Percentiles rank a stretch among this genome's conserved stretches.
Evolutionary conservation across 768 basidiomycete genomes (phyloP).

Genomic region (Hebeloma cylindrosporum): DNA sequence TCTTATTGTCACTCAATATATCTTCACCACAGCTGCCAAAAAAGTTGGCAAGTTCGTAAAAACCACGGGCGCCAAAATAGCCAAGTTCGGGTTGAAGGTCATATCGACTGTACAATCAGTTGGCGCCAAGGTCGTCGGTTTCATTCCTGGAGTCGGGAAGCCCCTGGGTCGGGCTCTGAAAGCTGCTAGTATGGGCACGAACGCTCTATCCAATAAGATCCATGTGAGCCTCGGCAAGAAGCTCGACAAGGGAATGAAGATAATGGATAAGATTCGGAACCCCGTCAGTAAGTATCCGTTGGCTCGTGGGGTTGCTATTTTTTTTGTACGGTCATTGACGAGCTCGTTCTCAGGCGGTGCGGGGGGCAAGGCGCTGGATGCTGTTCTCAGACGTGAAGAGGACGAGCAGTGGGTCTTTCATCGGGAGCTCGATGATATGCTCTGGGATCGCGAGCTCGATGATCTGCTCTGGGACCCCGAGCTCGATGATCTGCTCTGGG

Average conservation of each 20-base stretch:
- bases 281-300: not conserved
- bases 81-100: slow-evolving; percentile 9
- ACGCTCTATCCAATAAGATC: slow-evolving; percentile 8
- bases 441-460: too few species aligned
- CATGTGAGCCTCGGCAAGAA: slow-evolving; percentile 9
- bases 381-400: too few species aligned
- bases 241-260: slow-evolving; percentile 7
- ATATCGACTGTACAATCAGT: slow-evolving; percentile 6
- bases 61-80: slow-evolving; percentile 7
- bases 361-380: too few species aligned
- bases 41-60: slow-evolving; percentile 10
- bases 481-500: too few species aligned
- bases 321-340: too few species aligned
- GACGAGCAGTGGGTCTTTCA: too few species aligned
- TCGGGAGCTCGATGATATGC: too few species aligned
- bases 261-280: slow-evolving; percentile 1
- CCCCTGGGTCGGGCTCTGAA: slow-evolving; percentile 6
- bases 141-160: slow-evolving; percentile 13
- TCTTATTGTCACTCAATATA: too few species aligned
- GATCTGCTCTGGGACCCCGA: too few species aligned
- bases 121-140: slow-evolving; percentile 7
- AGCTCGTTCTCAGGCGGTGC: too few species aligned
- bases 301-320: too few species aligned
- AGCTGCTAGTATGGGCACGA: not conserved
- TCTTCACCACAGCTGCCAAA: too few species aligned